Base-by-base conservation (phyloP, 2,329 filamentous ascomycete species). In the Colletotrichum liaoningense region DNA sequence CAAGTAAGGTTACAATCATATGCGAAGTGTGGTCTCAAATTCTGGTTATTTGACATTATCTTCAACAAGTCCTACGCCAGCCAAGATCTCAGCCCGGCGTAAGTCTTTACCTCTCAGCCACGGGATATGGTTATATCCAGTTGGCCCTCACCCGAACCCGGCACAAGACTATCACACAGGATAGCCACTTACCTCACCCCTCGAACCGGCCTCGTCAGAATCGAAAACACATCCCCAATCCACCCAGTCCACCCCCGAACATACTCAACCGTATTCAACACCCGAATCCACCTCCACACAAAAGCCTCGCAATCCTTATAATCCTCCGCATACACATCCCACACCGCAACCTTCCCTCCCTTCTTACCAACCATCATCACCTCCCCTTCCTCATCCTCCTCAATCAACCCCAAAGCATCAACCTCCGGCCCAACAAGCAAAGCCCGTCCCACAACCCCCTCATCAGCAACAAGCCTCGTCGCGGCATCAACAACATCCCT, bases 401-500 rank as follows among this genome's bases (percentile, higher is more conserved):
- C 42, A 2, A 19, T 4, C 19, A n/a, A 19, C 42, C 42, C 42
- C 42, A 49, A n/a, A 8, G 55, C 42, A 19, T 78, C 63, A 57
- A 91, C 80, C 67, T 86, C 88, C 7, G 91, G 90, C 0, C 89
- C 90, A 57, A 93, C 83, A 35, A 86, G 84, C 63, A 94, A 81
- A 4, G 87, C 86, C 68, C 91, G 83, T 2, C 92, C 91, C 9
- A 86, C 81, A 59, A 93, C 86, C 35, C 81, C 79, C 49, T 87
- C 85, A 77, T 93, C 90, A 0, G 90, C 89, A 58, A 91, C 85
- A 42, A 93, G 84, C 56, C 91, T 84, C 19, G 90, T 92, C 0
- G 85, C 90, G 4, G 91, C 91, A 74, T 93, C 89, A 2, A 93
- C 85, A 1, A 93, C 92, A 77, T 93, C 90, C 38, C 86, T 86